Base-by-base conservation (phyloP, 2,329 filamentous ascomycete genomes). In the Epichloe sp. region DNA sequence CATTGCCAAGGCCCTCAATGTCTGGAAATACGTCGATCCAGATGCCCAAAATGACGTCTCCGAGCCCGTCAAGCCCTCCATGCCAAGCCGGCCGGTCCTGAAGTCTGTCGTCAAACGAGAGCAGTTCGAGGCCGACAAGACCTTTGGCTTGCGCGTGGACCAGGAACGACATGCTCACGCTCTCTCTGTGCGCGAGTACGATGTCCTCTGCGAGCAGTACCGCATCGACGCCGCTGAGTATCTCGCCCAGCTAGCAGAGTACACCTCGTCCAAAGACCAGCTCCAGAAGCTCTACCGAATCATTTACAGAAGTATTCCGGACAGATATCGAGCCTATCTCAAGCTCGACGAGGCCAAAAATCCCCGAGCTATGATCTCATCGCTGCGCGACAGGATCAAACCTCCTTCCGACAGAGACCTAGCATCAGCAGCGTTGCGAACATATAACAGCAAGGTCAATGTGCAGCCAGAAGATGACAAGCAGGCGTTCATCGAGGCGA, bases 1-100 rank as follows among this genome's bases (percentile, higher is more conserved):
- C 19, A 43, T 54, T 26, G 44, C 55, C 21, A 50, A 34, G 14
- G 34, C 49, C 4, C 31, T 48, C n/a, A 26, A 47, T 7, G 17
- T 56, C 15, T 57, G 55, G 55, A 15, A 44, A 6, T 57, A 52
- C 26, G 53, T 56, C 44, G 36, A 57, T 34, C 54, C 55, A 6
- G 47, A 48, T 23, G 21, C 40, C 34, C 36, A 36, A 35, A 12
- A 17, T 26, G 36, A 44, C 12, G 48, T 52, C 41, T 38, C 10
- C 23, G 23, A 37, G 46, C 54, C 52, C 7, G 21, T 14, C n/a
- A 44, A 47, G 17, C 54, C 54, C 1, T 14, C 36, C 15, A 6
- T 48, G 3, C 55, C 55, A 1, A 21, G n/a, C 4, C 35, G 42
- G n/a, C 54, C 54, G 14, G 8, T 38, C 2, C 44, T 56, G 36